A percentile compares a stretch with the other conserved stretches of the same genome.
These are phyloP conservation scores for Stentor roeselii DNA, from an alignment of 73 alveolate genomes.

Conservation along the genomic window DNA sequence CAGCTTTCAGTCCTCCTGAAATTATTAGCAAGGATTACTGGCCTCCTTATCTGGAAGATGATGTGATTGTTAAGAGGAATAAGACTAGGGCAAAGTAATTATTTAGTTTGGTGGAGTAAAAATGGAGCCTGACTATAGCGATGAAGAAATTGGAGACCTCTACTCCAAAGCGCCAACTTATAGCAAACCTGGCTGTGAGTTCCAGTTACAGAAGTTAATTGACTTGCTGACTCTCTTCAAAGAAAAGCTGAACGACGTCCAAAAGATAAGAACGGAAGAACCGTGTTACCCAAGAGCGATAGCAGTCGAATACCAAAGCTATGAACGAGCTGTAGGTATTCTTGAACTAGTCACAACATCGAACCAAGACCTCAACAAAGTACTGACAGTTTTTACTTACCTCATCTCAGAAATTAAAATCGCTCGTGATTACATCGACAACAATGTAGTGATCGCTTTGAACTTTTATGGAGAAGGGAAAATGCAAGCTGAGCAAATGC, in stretches of 20 bases:
- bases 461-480: slow-evolving; percentile 26
- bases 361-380: slow-evolving; percentile 14
- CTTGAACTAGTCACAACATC: slow-evolving; percentile 8
- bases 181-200: neutral
- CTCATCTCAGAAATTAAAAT: slow-evolving; percentile 1
- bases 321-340: slow-evolving; percentile 14
- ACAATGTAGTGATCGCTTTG: slow-evolving; percentile 3
- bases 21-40: slow-evolving; percentile 14
- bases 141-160: slow-evolving; percentile 10
- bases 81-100: slow-evolving; percentile 7
- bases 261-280: slow-evolving; percentile 15
- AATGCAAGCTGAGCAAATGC: slow-evolving; percentile 39
- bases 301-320: slow-evolving; percentile 23
- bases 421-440: slow-evolving; percentile 19
- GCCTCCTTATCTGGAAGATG: slow-evolving; percentile 22
- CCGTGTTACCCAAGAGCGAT: slow-evolving; percentile 25
- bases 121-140: slow-evolving; percentile 27
- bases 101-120: neutral
- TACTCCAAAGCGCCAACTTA: neutral
- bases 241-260: slow-evolving; percentile 19
- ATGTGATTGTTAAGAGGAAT: slow-evolving; percentile 15
- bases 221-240: neutral
- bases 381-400: slow-evolving; percentile 22
- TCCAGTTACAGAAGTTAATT: neutral
- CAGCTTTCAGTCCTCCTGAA: slow-evolving; percentile 1